Evolutionary conservation across 441 rosid genomes (phyloP), one percentile per base, ranked within the genome.

Genomic region (Croton laevigatus): DNA sequence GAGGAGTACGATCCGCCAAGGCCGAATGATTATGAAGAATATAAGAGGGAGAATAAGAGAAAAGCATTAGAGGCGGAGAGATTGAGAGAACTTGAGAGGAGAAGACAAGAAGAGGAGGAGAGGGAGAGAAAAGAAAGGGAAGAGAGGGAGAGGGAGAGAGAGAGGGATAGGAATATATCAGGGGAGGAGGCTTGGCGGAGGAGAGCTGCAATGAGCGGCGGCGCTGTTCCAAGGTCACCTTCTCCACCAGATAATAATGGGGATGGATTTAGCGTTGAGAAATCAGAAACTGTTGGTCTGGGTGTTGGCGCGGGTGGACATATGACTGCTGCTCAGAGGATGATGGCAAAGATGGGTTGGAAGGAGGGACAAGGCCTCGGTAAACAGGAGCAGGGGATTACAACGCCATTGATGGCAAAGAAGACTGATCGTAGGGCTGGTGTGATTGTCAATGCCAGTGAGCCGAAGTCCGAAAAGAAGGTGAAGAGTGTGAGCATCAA

Each of bases 301-400:
- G 99, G 99, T 36, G 85, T 95, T 36, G 99, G 99, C 38, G 96
- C 96, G 0, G 99, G 99, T 20, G 99, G 99, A 40, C 97, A 95
- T 73, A 95, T 95, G 99, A 95, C 99, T 12, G 97, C 99, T 0
- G 98, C 98, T 0, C 95, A 95, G 83, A 88, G 93, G 83, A 95
- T 95, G 98, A 93, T 95, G 99, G 99, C 95, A 3, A 95, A 93
- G 80, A 93, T 93, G 99, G 98, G 99, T 0, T 95, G 99, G 99
- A 95, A 93, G 78, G 89, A 93, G 34, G 99, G 99, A 44, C 98
- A 95, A 79, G 99, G 99, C 53, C 91, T 95, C 32, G 99, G 99
- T 62, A 95, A 86, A 70, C 85, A 72, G 69, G 98, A 95, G 85
- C 99, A 95, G 81, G 98, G 99, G 65, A 95, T 95, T 52, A 93